Conservation (phyloP, 2,329 filamentous ascomycete species). For the Diaporthe ampelina region DNA sequence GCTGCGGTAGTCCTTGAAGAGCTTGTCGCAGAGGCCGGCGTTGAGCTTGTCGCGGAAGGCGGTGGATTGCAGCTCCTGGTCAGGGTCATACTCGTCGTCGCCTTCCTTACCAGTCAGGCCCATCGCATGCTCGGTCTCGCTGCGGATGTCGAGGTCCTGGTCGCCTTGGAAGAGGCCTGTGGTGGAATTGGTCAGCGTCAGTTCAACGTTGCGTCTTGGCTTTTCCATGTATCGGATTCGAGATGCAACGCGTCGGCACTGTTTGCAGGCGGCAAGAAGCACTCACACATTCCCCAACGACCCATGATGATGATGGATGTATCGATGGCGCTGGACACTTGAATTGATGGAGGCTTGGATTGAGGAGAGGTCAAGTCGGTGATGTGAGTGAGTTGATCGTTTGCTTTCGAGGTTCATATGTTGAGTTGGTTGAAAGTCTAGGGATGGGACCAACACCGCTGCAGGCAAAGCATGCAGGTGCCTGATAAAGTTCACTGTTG, state of each 20-base stretch:
- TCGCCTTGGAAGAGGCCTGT: constrained; percentile 36
- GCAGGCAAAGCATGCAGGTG: too few relatives aligned
- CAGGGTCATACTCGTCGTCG: background rate
- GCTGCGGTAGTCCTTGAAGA: constrained; percentile 31
- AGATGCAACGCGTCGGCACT: background rate
- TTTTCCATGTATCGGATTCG: too few relatives aligned
- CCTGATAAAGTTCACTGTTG: too few relatives aligned
- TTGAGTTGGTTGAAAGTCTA: background rate
- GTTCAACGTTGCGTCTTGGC: too few relatives aligned
- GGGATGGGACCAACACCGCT: too few relatives aligned
- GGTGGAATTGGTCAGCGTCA: background rate
- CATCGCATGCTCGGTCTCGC: background rate
- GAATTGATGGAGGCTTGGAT: background rate
- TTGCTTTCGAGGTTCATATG: background rate
- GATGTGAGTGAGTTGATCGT: background rate
- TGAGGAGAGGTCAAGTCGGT: background rate
- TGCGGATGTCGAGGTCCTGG: constrained; percentile 25
- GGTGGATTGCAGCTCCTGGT: background rate
- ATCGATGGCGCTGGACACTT: background rate
- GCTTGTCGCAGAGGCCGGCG: constrained; percentile 31
- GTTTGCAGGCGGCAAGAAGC: background rate
- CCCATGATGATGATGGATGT: background rate
- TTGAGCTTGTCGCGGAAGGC: constrained; percentile 32
- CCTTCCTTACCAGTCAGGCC: background rate
- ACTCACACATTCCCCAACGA: constrained; percentile 18